Percentiles rank a stretch among this genome's conserved stretches.
phyloP scores from a whole-genome alignment of 371 early-diverging fungal species.

The Mortierella sp. region DNA sequence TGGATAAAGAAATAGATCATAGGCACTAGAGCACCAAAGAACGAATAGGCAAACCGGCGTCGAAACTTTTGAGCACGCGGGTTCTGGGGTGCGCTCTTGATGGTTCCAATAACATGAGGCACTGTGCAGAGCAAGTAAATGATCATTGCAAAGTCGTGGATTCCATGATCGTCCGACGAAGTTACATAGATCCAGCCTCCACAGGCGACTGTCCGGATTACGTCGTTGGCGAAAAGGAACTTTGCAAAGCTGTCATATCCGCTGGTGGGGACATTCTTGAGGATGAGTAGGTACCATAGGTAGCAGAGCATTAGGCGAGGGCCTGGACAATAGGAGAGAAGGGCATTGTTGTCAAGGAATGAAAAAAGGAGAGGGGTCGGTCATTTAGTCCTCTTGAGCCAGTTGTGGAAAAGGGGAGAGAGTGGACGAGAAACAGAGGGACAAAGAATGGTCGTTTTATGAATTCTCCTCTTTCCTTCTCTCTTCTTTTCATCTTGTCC shows the following conservation, averaged over 20 bases:
- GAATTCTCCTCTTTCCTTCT: not conserved
- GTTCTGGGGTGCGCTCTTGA: conserved; percentile 55
- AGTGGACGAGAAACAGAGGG: too few relatives aligned
- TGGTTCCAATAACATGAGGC: conserved; percentile 79
- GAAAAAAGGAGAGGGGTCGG: not conserved
- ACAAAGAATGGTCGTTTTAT: not conserved
- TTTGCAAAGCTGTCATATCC: conserved; percentile 64
- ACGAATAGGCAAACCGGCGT: conserved; percentile 61
- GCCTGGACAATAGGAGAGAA: conserved; percentile 39
- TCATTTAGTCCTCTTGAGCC: not conserved
- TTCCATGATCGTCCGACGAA: conserved; percentile 83
- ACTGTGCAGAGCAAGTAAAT: conserved; percentile 80
- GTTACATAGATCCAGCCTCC: conserved; percentile 90
- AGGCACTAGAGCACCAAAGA: conserved; percentile 79
- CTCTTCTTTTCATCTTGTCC: not conserved
- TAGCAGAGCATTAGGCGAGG: conserved; percentile 78
- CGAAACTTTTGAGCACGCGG: conserved; percentile 38
- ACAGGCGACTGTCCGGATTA: conserved; percentile 79
- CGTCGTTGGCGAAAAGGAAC: conserved; percentile 72
- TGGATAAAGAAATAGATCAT: conserved; percentile 84
- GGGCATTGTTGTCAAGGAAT: not conserved
- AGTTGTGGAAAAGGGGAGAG: not conserved
- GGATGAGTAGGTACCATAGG: conserved; percentile 73
- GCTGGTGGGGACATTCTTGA: conserved; percentile 58
- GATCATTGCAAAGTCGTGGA: conserved; percentile 86